Evolutionary conservation across 345 rosid genomes (phyloP), one percentile per base, ranked within the genome.

Genomic region (Rhodamnia rubescens): DNA sequence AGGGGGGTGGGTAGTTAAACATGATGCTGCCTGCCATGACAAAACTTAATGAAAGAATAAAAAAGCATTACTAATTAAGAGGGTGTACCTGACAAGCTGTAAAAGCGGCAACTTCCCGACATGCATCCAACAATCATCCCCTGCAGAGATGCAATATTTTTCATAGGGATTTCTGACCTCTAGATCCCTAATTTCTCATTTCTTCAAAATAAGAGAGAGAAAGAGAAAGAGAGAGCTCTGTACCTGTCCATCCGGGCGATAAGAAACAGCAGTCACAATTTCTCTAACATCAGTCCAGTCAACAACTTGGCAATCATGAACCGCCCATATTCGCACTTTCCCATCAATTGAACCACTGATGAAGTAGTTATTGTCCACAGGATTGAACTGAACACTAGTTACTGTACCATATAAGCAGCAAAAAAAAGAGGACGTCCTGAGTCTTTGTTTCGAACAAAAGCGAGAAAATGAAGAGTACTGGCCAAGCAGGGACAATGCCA

Each of bases 261-360:
- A 96, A 88, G 98, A 93, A 84, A 94, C 96, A 59, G 98, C 96
- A 82, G 96, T 93, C 53, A 96, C 95, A 50, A 96, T 91, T 81
- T 92, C 96, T 88, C 93, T 90, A 74, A 88, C 85, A 82, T 94
- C 96, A 4, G 91, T 92, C 98, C 98, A 96, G 69, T 96, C 98
- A 83, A 93, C 92, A 85, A 96, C 98, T 81, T 93, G 94, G 90
- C 93, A 90, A 42, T 88, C 86, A 86, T 92, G 86, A 87, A 90
- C 84, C 59, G 92, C 92, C 98, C 98, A 96, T 51, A 95, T 94
- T 54, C 98, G 95, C 84, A 96, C 91, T 92, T 94, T 96, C 61
- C 98, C 98, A 81, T 96, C 98, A 86, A 96, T 92, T 14, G 98
- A 96, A 75, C 98, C 98, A 51, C 93, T 96, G 86, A 95, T 90